Base-by-base conservation (phyloP, 257 asterid species). In the Ligustrum vulgare region DNA sequence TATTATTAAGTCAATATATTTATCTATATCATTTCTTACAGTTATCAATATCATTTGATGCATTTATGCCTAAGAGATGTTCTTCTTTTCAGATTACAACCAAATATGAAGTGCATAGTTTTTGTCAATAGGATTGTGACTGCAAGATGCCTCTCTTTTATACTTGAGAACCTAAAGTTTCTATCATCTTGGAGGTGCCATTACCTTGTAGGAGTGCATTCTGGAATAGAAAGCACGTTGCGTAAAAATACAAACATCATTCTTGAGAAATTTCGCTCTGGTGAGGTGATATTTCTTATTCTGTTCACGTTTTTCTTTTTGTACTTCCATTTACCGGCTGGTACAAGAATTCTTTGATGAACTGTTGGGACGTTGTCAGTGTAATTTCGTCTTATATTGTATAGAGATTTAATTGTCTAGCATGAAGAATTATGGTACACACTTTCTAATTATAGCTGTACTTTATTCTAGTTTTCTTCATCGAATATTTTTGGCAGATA, bases 111-210 rank as follows among this genome's bases (percentile, higher is more conserved):
- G 87, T 93, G 99, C 87, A 93, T 95, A 80, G 80, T 93, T 75
- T 95, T 95, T 78, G 99, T 95, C 78, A 90, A 93, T 89, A 86
- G 99, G 89, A 89, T 89, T 82, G 88, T 93, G 72, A 91, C 95
- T 79, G 99, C 98, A 54, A 89, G 96, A 84, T 83, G 97, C 74
- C 91, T 95, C 79, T 81, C 96, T 2, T 74, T 72, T 82, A 87
- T 95, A 77, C 89, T 95, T 77, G 82, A 68, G 60, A 85, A 86
- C 72, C 86, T 92, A 32, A 93, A 79, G 82, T 78, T 87, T 81
- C 81, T 95, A 78, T 86, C 92, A 23, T 84, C 89, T 64, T 95
- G 99, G 99, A 93, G 84, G 86, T 93, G 96, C 79, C 91, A 76
- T 80, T 93, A 82, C 81, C 98, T 95, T 51, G 91, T 93, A 80